These are phyloP conservation scores for Magnusiomyces tetraspermus DNA, from an alignment of 1,139 yeast species.

Conservation along the genomic window DNA sequence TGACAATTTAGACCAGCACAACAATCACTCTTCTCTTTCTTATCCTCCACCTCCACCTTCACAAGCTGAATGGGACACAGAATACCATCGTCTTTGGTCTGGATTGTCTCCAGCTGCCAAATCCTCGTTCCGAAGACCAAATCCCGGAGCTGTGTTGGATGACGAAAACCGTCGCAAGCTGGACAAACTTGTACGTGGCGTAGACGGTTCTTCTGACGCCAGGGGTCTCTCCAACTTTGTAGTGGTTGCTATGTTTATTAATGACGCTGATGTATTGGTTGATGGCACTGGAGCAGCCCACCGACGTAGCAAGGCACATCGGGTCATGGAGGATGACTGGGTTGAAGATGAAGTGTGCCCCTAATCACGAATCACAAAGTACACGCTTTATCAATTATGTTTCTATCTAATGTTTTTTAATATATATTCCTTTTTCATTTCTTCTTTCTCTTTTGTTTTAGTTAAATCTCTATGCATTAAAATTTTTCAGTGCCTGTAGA, in stretches of 20 bases:
- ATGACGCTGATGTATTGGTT: slow-evolving; percentile 63
- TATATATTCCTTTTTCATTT: no score
- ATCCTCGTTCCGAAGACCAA: slow-evolving; percentile 60
- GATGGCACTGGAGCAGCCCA: slow-evolving; percentile 25
- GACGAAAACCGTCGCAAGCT: slow-evolving; percentile 47
- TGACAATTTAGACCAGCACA: not conserved
- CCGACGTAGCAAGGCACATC: slow-evolving; percentile 26
- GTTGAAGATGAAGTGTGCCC: slow-evolving; percentile 73
- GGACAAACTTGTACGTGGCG: slow-evolving; percentile 71
- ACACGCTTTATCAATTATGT: no score
- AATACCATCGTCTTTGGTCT: slow-evolving; percentile 56
- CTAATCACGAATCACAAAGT: slow-evolving; percentile 7
- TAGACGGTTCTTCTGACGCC: slow-evolving; percentile 67
- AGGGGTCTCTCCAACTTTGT: slow-evolving; percentile 63
- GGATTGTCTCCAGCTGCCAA: slow-evolving; percentile 48
- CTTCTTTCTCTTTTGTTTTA: no score
- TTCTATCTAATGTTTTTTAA: no score
- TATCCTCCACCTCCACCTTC: slow-evolving; percentile 43
- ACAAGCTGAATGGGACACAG: slow-evolving; percentile 54
- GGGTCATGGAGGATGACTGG: slow-evolving; percentile 58
- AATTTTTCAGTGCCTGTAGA: no score
- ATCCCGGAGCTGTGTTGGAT: slow-evolving; percentile 54
- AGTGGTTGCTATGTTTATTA: slow-evolving; percentile 59
- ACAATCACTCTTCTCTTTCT: slow-evolving; percentile 2
- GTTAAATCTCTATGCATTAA: no score